Base-by-base conservation (phyloP, 768 basidiomycete genomes). In the Suillus spraguei region DNA sequence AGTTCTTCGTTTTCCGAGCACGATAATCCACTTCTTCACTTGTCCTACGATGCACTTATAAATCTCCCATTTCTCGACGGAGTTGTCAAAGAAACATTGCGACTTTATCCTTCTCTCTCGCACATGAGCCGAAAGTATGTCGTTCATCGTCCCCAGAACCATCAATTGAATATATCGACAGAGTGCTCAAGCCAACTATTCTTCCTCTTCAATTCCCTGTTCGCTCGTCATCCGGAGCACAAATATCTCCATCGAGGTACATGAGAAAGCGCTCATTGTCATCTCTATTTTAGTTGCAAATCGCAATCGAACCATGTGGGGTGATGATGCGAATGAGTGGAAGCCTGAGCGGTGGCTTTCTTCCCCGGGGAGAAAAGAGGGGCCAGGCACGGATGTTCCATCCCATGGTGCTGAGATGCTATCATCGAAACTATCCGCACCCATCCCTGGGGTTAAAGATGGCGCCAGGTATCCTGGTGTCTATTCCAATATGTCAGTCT, bases 341-440 rank as follows among this genome's bases (percentile, higher is more conserved):
- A 81, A 77, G 58, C 83, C 83, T 24, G 77, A 81, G 64, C 68
- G 83, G 50, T 84, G 82, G 82, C 60, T 82, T 13, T 44, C 61
- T 36, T 65, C 52, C 17, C 5, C 32, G 32, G 50, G 4, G 50
- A 32, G 8, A 52, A 32, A 10, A 4, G 9, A 52, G 67, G n/a
- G 59, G 64, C 33, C 60, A 53, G 42, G 17, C 4, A 52, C 50
- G 28, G 50, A 32, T 52, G 32, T 32, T 81, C 16, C 82, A 80
- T 7, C 69, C 76, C 4, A 59, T 68, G 17, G 66, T 83, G 2
- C 20, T 20, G 32, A n/a, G 20, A 10, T n/a, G n/a, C n/a, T 20
- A 10, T 28, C 32, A n/a, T 33, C 32, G 10, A 33, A 53, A 5
- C 16, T 50, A 50, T 20, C 50, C 32, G 50, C 50, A 16, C 54